Percentiles rank a stretch among this genome's conserved stretches.
These are phyloP conservation scores for Erysimum pusillum DNA, from an alignment of 441 rosid species.

Conservation along the genomic window DNA sequence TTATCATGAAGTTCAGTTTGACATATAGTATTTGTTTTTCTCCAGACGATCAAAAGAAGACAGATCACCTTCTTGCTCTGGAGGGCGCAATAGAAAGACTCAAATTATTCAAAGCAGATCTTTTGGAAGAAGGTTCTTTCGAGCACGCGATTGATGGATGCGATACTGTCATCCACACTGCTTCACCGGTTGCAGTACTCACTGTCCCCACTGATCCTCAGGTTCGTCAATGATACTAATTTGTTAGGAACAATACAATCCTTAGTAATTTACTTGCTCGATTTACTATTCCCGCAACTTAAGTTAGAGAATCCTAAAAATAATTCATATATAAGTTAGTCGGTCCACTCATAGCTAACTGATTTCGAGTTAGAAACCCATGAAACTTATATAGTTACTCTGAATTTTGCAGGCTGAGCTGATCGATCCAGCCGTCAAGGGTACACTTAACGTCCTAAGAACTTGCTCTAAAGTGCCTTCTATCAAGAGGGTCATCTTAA, in stretches of 20 bases:
- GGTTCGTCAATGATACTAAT: background rate
- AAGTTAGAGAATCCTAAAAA: background rate
- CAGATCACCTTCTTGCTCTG: slow-evolving; percentile 54
- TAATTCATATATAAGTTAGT: background rate
- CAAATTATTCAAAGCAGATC: slow-evolving; percentile 52
- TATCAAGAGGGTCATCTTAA: slow-evolving; percentile 61
- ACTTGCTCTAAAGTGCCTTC: slow-evolving; percentile 63
- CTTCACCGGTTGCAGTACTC: slow-evolving; percentile 54
- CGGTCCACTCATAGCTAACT: background rate
- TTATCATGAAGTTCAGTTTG: slow-evolving; percentile 4
- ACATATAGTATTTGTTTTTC: slow-evolving; percentile 3
- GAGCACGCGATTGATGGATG: slow-evolving; percentile 54
- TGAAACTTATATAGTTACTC: background rate
- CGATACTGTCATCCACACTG: slow-evolving; percentile 61
- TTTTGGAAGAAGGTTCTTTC: slow-evolving; percentile 61
- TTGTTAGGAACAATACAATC: background rate
- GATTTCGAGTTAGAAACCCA: background rate
- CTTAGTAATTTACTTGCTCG: background rate
- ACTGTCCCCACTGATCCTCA: slow-evolving; percentile 5
- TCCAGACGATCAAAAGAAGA: slow-evolving; percentile 55
- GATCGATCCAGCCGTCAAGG: slow-evolving; percentile 68
- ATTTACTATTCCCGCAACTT: background rate
- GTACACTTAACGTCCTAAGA: slow-evolving; percentile 64
- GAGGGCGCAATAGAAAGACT: slow-evolving; percentile 62
- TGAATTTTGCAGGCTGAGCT: slow-evolving; percentile 50